phyloP scores from a whole-genome alignment of 257 asterid species.

The Primulina eburnea region DNA sequence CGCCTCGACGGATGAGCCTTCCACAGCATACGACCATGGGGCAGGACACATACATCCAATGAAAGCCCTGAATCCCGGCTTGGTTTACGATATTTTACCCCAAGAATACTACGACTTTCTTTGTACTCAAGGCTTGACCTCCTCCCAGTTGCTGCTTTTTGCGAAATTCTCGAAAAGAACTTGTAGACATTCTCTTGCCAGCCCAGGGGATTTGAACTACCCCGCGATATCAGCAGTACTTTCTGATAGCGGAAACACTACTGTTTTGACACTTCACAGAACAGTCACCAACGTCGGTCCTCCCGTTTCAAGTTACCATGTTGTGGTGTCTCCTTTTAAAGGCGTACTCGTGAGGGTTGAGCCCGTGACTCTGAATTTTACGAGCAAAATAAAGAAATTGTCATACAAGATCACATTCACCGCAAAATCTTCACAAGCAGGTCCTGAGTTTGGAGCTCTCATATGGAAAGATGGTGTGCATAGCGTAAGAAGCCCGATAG shows the following conservation, averaged over 20 bases:
- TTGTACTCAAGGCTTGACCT: slow-evolving; percentile 56
- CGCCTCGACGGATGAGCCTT: slow-evolving; percentile 45
- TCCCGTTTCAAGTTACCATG: slow-evolving; percentile 58
- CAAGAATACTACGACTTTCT: slow-evolving; percentile 85
- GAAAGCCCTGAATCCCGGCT: slow-evolving; percentile 73
- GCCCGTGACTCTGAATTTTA: slow-evolving; percentile 59
- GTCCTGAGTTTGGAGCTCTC: slow-evolving; percentile 68
- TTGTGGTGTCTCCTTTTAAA: slow-evolving; percentile 50
- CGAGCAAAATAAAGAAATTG: slow-evolving; percentile 40
- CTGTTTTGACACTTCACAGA: slow-evolving; percentile 45
- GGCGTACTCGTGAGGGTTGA: slow-evolving; percentile 63
- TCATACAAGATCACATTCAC: slow-evolving; percentile 53
- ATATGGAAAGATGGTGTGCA: slow-evolving; percentile 68
- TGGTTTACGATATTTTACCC: slow-evolving; percentile 66
- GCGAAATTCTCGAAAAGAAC: slow-evolving; percentile 52
- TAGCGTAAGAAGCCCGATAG: slow-evolving; percentile 79
- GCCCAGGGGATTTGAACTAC: slow-evolving; percentile 69
- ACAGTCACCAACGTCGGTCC: slow-evolving; percentile 83
- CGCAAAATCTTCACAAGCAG: slow-evolving; percentile 36
- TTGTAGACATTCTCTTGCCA: slow-evolving; percentile 39
- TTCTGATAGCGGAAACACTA: slow-evolving; percentile 36
- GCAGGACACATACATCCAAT: slow-evolving; percentile 81
- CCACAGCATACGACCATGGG: slow-evolving; percentile 82
- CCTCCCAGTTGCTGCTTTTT: slow-evolving; percentile 63
- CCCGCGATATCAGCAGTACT: slow-evolving; percentile 77